Evolutionary conservation across 768 basidiomycete genomes (phyloP).

Genomic region (Pleurotus sapidus): DNA sequence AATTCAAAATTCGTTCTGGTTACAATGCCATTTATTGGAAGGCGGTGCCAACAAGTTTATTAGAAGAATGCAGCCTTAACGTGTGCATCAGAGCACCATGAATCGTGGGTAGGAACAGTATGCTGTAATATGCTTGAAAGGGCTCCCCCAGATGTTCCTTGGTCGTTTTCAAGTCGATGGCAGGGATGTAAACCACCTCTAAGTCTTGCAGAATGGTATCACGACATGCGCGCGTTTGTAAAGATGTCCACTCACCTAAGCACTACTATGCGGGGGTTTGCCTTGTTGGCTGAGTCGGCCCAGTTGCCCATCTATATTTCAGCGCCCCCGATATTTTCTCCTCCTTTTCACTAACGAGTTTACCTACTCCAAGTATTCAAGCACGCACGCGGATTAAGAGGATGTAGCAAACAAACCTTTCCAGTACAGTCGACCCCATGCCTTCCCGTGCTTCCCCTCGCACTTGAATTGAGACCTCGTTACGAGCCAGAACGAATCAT

Average conservation of each 20-base stretch:
- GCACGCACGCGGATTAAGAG: not conserved
- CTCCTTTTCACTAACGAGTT: constrained; percentile 54
- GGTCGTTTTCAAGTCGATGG: too few species aligned
- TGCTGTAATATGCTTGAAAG: too few species aligned
- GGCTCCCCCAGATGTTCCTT: too few species aligned
- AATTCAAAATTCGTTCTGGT: too few species aligned
- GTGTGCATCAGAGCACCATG: too few species aligned
- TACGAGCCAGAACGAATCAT: constrained; percentile 71
- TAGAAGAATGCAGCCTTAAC: too few species aligned
- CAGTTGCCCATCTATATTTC: constrained; percentile 73
- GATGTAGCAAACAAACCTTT: constrained; percentile 48
- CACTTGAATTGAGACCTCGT: constrained; percentile 70
- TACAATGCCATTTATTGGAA: too few species aligned
- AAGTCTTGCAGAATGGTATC: too few species aligned
- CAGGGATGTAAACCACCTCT: too few species aligned
- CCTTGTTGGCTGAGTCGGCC: constrained; percentile 37
- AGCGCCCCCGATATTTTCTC: constrained; percentile 67
- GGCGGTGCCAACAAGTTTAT: too few species aligned
- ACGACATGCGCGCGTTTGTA: too few species aligned
- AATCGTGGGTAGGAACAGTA: too few species aligned
- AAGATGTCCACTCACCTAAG: constrained; percentile 3
- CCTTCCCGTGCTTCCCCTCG: constrained; percentile 76
- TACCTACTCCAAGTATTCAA: constrained; percentile 37
- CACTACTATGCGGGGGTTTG: not conserved
- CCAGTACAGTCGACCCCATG: constrained; percentile 81